Evolutionary conservation across 768 basidiomycete genomes (phyloP), one percentile per base, ranked within the genome.

Genomic region (Ramaria rubella): DNA sequence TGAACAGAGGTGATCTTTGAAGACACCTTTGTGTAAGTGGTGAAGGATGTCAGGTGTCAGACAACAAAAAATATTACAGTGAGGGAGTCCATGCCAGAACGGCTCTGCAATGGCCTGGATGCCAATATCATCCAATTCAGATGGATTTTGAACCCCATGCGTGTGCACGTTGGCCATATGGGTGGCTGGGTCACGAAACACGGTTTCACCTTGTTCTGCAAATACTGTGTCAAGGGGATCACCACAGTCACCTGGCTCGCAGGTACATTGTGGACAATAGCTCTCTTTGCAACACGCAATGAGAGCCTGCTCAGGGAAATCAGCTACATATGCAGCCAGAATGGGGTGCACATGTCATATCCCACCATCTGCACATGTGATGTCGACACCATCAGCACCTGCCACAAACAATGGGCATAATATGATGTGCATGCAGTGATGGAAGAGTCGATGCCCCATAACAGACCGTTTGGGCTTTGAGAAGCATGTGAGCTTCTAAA

Each of bases 391-490:
- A 0, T 64, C 26, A 2, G 52, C 58, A 0, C 70, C 62, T 11
- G 72, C 73, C 1, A 61, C 31, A 2, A 65, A 58, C 9, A 77
- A 57, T 0, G 72, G 68, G 31, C 64, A 43, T 0, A 77, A 60
- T 3, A 80, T 62, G 2, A 17, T 11, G 0, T 43, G n/a, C 70
- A 72, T 74, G 38, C 69, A 70, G 5, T 65, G 33, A 52, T 79
- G 76, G 54, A 77, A 77, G 0, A 76, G 59, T 0, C 65, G 36
- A 54, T 67, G 60, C 55, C 36, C 14, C 14, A 58, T 49, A 46
- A 63, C 14, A 60, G 81, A 80, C 31, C 76, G 75, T 62, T 80
- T 80, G 2, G 77, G 77, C 36, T 79, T 21, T 54, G 38, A 11
- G n/a, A 64, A 67, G 48, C 69, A 68, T 4, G 68, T 62, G 0